Percentiles rank a stretch among this genome's conserved stretches.
These are phyloP conservation scores for Neoarthrinium moseri DNA, from an alignment of 2,329 filamentous ascomycete genomes.

Conservation along the genomic window DNA sequence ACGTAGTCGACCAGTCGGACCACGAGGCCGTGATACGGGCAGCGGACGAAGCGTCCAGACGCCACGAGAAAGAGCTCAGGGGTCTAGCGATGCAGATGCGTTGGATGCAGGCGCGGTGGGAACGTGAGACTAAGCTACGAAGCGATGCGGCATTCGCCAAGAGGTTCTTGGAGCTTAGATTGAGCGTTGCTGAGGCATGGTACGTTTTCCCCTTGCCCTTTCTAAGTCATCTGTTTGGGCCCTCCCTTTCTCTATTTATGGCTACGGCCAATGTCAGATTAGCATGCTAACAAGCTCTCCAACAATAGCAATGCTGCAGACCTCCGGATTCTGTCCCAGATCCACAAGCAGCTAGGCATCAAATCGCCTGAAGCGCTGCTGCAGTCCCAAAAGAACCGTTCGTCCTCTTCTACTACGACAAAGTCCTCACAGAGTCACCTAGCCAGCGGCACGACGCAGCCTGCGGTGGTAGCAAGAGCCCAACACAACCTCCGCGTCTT, in stretches of 20 bases:
- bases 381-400: conserved; percentile 33
- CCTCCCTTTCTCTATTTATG: too few relatives aligned
- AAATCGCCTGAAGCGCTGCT: conserved; percentile 28
- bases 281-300: conserved; percentile 23
- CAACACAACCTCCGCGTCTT: conserved; percentile 40
- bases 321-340: conserved; percentile 78
- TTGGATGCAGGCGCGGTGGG: conserved; percentile 80
- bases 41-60: conserved; percentile 61
- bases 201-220: conserved; percentile 49
- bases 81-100: conserved; percentile 87
- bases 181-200: conserved; percentile 87
- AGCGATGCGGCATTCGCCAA: conserved; percentile 84
- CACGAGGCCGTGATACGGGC: conserved; percentile 53
- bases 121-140: conserved; percentile 77
- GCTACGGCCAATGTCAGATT: not conserved
- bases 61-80: conserved; percentile 73
- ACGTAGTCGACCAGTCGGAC: conserved; percentile 35
- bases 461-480: not conserved
- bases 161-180: conserved; percentile 74
- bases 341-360: conserved; percentile 61
- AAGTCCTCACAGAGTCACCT: conserved; percentile 14
- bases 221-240: not conserved
- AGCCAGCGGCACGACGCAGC: conserved; percentile 19
- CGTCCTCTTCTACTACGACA: conserved; percentile 20
- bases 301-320: conserved; percentile 81